phyloP scores from a whole-genome alignment of 371 early-diverging fungal genomes.

The Syncephalastrum sp. region DNA sequence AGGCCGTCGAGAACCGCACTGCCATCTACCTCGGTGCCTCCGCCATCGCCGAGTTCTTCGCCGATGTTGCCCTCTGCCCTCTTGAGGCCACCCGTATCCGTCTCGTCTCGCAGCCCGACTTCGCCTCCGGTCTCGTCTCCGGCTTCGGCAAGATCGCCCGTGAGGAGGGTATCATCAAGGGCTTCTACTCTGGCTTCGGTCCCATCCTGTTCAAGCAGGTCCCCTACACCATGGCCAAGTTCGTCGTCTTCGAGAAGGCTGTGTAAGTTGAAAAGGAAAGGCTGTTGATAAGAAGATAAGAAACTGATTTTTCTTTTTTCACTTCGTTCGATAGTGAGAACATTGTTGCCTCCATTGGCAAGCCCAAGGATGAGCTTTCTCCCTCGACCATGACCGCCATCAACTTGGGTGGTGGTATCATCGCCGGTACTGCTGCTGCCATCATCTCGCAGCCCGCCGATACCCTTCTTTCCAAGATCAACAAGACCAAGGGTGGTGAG shows the following conservation, averaged over 20 bases:
- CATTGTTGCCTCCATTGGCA: conserved; percentile 45
- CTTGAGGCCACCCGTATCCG: conserved; percentile 80
- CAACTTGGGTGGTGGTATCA: conserved; percentile 52
- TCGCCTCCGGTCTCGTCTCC: conserved; percentile 64
- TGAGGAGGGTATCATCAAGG: conserved; percentile 70
- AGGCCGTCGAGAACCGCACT: conserved; percentile 78
- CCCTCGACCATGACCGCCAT: conserved; percentile 43
- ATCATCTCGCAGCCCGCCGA: conserved; percentile 63
- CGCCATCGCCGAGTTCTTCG: conserved; percentile 91
- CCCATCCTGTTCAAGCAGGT: conserved; percentile 77
- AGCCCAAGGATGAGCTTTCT: conserved; percentile 57
- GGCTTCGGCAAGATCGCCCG: conserved; percentile 63
- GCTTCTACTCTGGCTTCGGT: conserved; percentile 78
- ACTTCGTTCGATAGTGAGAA: conserved; percentile 28
- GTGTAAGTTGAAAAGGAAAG: conserved; percentile 35
- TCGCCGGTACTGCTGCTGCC: conserved; percentile 62
- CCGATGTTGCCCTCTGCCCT: conserved; percentile 87
- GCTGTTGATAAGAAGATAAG: not conserved
- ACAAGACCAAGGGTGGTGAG: conserved; percentile 67
- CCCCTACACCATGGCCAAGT: conserved; percentile 70
- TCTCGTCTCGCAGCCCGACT: conserved; percentile 73
- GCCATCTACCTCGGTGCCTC: conserved; percentile 81
- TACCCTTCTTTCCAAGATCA: conserved; percentile 63
- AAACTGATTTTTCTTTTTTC: conserved; percentile 1
- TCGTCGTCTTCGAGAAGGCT: conserved; percentile 55